Base-by-base conservation (phyloP, 208 protist species). In the Phytomonas francai region DNA sequence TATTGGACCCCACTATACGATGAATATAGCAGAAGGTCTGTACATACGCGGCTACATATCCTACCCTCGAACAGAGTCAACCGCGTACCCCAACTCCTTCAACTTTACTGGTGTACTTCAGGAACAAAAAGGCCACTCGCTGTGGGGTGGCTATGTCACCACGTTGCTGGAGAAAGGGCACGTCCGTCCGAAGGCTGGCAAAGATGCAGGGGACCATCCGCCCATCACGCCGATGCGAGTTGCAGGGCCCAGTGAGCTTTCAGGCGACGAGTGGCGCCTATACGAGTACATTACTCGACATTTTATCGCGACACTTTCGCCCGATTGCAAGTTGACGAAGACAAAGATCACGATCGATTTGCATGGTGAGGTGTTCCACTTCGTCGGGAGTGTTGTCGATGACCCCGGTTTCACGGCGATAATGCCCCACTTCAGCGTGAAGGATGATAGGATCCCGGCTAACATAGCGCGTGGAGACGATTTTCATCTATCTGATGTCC, bases 21-120 rank as follows among this genome's bases (percentile, higher is more conserved):
- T 99, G 96, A 80, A 83, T 56, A 76, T 97, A 25, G 97, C 97
- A n/a, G 96, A 99, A 72, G 79, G 85, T 33, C 67, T 99, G 45
- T 99, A 99, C 84, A 93, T 96, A 30, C 73, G 83, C 33, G 98
- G 98, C n/a, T 97, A 97, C 67, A 97, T 99, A 61, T 97, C 91
- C 2, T 99, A 99, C 78, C 97, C 97, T 2, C 84, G 97, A n/a
- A 99, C 97, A 11, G 97, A 99, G 76, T 95, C 87, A 22, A 98
- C 92, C 11, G 80, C 84, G 25, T 99, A 97, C 78, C 94, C 95
- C n/a, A 64, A 77, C 0, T 85, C 76, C 32, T 98, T 98, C 67
- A 85, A 98, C 69, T 76, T 98, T 12, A 63, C 36, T 7, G 79
- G 77, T 56, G 51, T 79, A 1, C 76, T 97, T 34, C 73, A 78